Percentiles rank a stretch among this genome's conserved stretches.
These are phyloP conservation scores for Letharia lupina DNA, from an alignment of 495 filamentous ascomycete genomes.

Conservation along the genomic window DNA sequence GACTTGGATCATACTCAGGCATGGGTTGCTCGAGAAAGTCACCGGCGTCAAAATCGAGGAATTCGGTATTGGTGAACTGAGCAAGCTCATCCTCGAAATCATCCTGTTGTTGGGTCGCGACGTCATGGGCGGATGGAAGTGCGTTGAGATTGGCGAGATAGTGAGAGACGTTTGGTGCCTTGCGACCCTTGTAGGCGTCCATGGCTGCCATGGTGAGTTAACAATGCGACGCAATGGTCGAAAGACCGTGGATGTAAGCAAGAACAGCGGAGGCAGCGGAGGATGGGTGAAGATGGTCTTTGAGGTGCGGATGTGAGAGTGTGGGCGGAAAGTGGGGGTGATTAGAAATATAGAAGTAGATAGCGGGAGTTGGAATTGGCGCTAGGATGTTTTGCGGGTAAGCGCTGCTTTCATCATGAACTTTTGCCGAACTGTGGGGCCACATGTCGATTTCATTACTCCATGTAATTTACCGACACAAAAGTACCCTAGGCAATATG, in stretches of 20 bases:
- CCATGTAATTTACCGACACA: no score
- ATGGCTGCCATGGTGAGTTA: conserved; percentile 33
- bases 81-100: conserved; percentile 67
- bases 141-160: conserved; percentile 83
- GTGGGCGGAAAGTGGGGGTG: neutral
- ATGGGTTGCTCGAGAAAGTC: conserved; percentile 4
- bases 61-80: conserved; percentile 87
- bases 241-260: neutral
- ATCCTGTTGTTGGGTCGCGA: conserved; percentile 50
- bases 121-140: conserved; percentile 58
- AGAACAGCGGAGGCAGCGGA: neutral
- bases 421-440: no score
- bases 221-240: neutral
- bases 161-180: conserved; percentile 74
- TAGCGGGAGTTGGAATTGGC: neutral
- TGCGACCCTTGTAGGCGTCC: conserved; percentile 61
- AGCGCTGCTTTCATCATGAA: neutral
- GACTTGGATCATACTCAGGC: neutral
- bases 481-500: no score
- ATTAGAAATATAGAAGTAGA: neutral
- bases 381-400: neutral
- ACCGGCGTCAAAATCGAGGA: conserved; percentile 78
- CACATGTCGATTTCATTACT: no score
- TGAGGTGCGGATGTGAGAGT: no score
- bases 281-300: neutral